Evolutionary conservation across 768 basidiomycete species (phyloP).

Genomic region (Rhodotorula diobovata): DNA sequence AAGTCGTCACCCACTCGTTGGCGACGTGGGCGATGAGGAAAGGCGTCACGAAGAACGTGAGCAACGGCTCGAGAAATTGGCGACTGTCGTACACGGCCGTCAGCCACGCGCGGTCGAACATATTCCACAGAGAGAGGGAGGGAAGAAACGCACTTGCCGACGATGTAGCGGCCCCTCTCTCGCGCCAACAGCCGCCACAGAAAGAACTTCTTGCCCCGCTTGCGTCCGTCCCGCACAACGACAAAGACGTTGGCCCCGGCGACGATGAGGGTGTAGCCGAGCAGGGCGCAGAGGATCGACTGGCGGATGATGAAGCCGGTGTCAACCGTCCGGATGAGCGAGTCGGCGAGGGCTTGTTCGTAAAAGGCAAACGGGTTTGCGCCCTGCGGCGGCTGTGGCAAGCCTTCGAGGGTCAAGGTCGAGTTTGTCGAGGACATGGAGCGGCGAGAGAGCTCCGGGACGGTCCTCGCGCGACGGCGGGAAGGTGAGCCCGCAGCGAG

Average conservation of each 20-base stretch:
- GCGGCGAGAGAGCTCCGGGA: neutral
- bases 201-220: neutral
- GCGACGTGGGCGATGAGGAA: neutral
- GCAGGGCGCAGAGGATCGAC: neutral
- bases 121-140: neutral
- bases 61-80: constrained; percentile 3
- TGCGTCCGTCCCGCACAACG: neutral
- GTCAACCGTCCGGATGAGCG: rapidly evolving
- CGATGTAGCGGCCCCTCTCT: neutral
- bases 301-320: neutral
- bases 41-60: neutral
- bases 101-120: neutral
- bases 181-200: neutral
- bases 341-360: neutral
- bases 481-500: no score
- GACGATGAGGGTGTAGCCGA: neutral
- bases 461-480: no score
- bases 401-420: neutral
- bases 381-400: neutral
- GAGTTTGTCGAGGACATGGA: neutral
- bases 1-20: neutral
- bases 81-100: neutral
- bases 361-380: constrained; percentile 1
- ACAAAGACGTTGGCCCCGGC: neutral
- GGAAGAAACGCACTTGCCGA: constrained; percentile 4